A percentile compares a stretch with the other conserved stretches of the same genome.
phyloP scores from a whole-genome alignment of 2,329 filamentous ascomycete species.

The Colletotrichum brevisporum region DNA sequence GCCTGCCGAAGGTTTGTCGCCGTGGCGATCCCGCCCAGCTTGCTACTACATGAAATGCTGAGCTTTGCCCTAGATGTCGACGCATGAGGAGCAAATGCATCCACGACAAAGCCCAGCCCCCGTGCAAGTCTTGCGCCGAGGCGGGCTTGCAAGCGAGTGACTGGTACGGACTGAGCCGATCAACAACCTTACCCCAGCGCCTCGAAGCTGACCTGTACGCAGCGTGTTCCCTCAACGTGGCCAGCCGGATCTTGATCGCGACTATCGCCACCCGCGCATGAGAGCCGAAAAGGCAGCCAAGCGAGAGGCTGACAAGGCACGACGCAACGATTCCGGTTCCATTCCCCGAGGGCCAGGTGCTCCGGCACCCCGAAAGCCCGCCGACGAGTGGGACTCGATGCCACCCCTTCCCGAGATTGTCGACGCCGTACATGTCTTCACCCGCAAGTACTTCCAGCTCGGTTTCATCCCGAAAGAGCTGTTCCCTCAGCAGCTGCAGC shows the following conservation, averaged over 20 bases:
- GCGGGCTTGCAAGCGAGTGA: slow-evolving; percentile 63
- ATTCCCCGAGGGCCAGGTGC: slow-evolving; percentile 32
- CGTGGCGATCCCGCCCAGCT: slow-evolving; percentile 12
- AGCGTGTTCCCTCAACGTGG: slow-evolving; percentile 68
- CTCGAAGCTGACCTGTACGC: slow-evolving; percentile 24
- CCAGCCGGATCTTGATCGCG: slow-evolving; percentile 67
- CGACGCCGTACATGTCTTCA: slow-evolving; percentile 68
- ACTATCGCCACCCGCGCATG: slow-evolving; percentile 68
- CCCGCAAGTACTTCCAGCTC: slow-evolving; percentile 70
- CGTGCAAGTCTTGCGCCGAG: slow-evolving; percentile 66
- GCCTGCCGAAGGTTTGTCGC: slow-evolving; percentile 65
- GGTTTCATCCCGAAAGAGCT: slow-evolving; percentile 70
- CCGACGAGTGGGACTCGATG: slow-evolving; percentile 64
- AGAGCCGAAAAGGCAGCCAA: slow-evolving; percentile 62
- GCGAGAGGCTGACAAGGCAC: slow-evolving; percentile 54
- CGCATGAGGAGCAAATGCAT: slow-evolving; percentile 70
- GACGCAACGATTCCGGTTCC: slow-evolving; percentile 52
- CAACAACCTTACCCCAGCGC: neutral
- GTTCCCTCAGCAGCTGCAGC: slow-evolving; percentile 63
- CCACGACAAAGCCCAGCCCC: slow-evolving; percentile 62
- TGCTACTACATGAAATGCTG: slow-evolving; percentile 21
- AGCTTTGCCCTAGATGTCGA: slow-evolving; percentile 60
- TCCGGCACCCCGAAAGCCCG: slow-evolving; percentile 41
- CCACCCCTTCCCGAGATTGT: slow-evolving; percentile 65
- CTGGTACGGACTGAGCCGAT: slow-evolving; percentile 56